Evolutionary conservation across 768 basidiomycete genomes (phyloP).

Genomic region (Mycena pura): DNA sequence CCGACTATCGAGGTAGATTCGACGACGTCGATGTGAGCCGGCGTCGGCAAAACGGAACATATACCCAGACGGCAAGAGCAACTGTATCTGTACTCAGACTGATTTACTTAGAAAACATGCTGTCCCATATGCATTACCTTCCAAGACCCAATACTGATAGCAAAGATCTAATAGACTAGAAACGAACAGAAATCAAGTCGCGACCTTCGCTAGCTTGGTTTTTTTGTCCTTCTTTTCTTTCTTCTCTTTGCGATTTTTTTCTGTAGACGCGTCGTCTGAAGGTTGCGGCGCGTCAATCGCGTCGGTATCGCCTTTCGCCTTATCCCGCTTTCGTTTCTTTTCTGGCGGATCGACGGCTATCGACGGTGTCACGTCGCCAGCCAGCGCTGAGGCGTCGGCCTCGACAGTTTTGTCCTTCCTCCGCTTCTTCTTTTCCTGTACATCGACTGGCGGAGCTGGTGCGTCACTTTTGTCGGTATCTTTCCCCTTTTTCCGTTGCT

Average conservation of each 20-base stretch:
- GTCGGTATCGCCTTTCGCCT: conserved; percentile 2
- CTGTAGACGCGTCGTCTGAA: conserved; percentile 9
- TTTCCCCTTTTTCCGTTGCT: conserved; percentile 44
- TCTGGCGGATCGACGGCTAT: neutral
- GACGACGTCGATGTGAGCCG: conserved; percentile 76
- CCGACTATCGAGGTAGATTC: conserved; percentile 99
- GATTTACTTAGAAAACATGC: conserved; percentile 22
- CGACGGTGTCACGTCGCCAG: neutral
- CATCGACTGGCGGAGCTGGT: too few relatives aligned
- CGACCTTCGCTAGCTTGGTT: conserved; percentile 22
- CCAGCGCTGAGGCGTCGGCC: neutral
- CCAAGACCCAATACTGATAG: neutral
- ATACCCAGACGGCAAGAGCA: conserved; percentile 13
- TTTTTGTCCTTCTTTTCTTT: conserved; percentile 30
- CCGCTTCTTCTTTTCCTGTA: conserved; percentile 33
- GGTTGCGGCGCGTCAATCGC: neutral
- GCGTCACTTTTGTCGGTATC: too few relatives aligned
- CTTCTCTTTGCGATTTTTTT: conserved; percentile 20
- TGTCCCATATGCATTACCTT: neutral
- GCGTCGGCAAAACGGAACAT: neutral
- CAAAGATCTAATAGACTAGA: conserved; percentile 19
- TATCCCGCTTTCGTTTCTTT: conserved; percentile 33
- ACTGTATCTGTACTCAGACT: conserved; percentile 27
- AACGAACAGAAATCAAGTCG: conserved; percentile 36
- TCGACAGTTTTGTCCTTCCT: conserved; percentile 30